Evolutionary conservation across 768 basidiomycete species (phyloP).

Genomic region (Amanita exitialis): DNA sequence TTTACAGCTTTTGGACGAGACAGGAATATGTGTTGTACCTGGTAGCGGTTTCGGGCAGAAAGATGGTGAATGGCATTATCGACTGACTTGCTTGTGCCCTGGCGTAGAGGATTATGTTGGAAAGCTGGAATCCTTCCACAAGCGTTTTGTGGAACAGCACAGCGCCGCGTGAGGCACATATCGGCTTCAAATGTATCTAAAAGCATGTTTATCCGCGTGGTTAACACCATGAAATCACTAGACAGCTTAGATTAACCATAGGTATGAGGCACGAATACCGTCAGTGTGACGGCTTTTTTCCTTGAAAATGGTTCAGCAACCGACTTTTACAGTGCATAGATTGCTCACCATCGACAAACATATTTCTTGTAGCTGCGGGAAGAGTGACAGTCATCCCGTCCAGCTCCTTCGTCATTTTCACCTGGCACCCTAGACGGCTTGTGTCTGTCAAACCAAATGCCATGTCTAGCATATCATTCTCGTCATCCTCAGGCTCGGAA

Average conservation of each 20-base stretch:
- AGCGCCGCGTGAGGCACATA: conserved; percentile 8
- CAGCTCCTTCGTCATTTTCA: conserved; percentile 66
- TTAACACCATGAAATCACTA: background rate
- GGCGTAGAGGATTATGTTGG: conserved; percentile 89
- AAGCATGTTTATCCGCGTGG: background rate
- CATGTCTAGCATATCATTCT: conserved; percentile 98
- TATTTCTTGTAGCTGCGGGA: conserved; percentile 89
- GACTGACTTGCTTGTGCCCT: conserved; percentile 90
- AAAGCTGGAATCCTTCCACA: conserved; percentile 54
- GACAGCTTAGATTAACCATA: background rate
- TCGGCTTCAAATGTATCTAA: background rate
- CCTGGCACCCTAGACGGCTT: conserved; percentile 72
- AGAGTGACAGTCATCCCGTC: conserved; percentile 81
- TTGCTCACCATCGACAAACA: conserved; percentile 86
- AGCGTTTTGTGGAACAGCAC: conserved; percentile 23
- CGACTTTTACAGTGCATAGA: no score
- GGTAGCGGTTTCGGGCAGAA: conserved; percentile 94
- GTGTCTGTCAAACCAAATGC: conserved; percentile 96
- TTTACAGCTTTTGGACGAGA: conserved; percentile 72
- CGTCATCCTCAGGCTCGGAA: conserved; percentile 93
- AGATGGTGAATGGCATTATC: conserved; percentile 83
- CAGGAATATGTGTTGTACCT: conserved; percentile 90
- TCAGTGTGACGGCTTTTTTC: conserved; percentile 6
- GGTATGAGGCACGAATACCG: background rate
- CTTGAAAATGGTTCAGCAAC: background rate